Conservation (phyloP, 768 basidiomycete species). For the Lactarius hengduanensis region DNA sequence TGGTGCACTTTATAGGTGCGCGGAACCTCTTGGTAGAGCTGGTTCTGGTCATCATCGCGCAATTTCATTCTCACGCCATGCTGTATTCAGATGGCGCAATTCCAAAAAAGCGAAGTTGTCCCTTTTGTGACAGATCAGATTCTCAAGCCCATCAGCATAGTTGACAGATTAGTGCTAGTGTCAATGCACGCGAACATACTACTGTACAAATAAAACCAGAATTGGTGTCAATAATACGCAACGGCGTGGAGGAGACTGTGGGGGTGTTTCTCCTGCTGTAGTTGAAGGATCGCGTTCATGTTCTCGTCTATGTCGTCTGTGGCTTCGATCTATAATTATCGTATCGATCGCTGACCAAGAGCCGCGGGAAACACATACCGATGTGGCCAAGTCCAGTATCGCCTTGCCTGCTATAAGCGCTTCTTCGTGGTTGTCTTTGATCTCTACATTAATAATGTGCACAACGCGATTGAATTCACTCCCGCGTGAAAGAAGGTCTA, state of each 20-base stretch:
- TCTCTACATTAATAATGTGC: slow-evolving; percentile 96
- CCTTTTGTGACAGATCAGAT: neutral
- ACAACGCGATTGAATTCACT: slow-evolving; percentile 93
- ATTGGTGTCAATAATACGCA: slow-evolving; percentile 69
- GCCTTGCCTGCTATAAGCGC: slow-evolving; percentile 94
- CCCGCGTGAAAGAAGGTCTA: slow-evolving; percentile 83
- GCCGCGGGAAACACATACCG: slow-evolving; percentile 56
- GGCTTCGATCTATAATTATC: slow-evolving; percentile 68
- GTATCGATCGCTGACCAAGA: slow-evolving; percentile 8
- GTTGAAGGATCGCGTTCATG: slow-evolving; percentile 81
- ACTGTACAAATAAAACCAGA: slow-evolving; percentile 1
- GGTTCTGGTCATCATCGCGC: slow-evolving; percentile 46
- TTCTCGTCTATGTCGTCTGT: slow-evolving; percentile 87
- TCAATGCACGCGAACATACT: neutral
- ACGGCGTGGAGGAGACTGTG: slow-evolving; percentile 90
- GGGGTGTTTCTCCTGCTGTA: slow-evolving; percentile 86
- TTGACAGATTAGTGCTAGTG: neutral
- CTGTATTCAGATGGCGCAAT: slow-evolving; percentile 16
- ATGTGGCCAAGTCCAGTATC: slow-evolving; percentile 85
- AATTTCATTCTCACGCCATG: slow-evolving; percentile 59
- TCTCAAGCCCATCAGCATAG: neutral
- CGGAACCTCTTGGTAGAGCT: neutral
- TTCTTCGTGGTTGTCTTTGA: slow-evolving; percentile 99
- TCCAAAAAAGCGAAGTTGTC: neutral
- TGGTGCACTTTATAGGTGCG: neutral